phyloP scores from a whole-genome alignment of 495 filamentous ascomycete genomes.

The Penicillium maclennaniae region DNA sequence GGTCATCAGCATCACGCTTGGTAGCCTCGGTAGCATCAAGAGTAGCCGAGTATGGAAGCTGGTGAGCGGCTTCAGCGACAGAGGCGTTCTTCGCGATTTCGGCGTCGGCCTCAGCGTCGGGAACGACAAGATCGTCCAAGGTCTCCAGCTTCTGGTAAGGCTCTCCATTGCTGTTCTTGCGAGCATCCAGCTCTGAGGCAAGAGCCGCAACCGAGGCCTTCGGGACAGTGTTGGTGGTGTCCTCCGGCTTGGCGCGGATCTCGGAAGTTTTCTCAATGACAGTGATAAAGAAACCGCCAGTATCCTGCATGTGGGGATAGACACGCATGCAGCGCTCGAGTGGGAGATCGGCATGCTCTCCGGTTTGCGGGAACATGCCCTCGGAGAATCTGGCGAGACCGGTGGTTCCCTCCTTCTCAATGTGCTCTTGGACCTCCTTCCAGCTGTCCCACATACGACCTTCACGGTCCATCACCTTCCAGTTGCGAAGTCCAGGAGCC shows the following conservation, averaged over 20 bases:
- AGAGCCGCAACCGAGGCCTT: slow-evolving; percentile 51
- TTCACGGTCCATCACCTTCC: slow-evolving; percentile 86
- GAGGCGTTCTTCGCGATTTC: slow-evolving; percentile 44
- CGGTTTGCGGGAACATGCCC: slow-evolving; percentile 77
- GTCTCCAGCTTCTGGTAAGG: slow-evolving; percentile 48
- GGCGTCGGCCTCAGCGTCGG: slow-evolving; percentile 29
- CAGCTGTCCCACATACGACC: slow-evolving; percentile 71
- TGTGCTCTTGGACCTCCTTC: slow-evolving; percentile 67
- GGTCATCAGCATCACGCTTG: slow-evolving; percentile 40
- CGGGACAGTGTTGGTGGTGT: slow-evolving; percentile 54
- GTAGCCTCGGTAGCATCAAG: slow-evolving; percentile 21
- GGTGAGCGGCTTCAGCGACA: slow-evolving; percentile 39
- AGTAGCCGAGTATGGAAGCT: slow-evolving; percentile 37
- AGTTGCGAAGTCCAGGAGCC: slow-evolving; percentile 63
- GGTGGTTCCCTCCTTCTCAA: slow-evolving; percentile 51
- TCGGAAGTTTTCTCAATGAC: slow-evolving; percentile 88
- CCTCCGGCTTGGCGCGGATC: slow-evolving; percentile 78
- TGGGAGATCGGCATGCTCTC: slow-evolving; percentile 57
- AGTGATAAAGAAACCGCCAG: slow-evolving; percentile 94
- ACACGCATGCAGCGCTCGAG: slow-evolving; percentile 87
- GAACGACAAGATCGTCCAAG: slow-evolving; percentile 44
- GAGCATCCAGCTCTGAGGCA: slow-evolving; percentile 50
- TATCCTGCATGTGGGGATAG: slow-evolving; percentile 93
- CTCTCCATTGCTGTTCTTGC: slow-evolving; percentile 38
- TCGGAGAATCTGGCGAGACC: slow-evolving; percentile 62